Conservation (phyloP, 2,329 filamentous ascomycete species). For the Myriosclerotinia scirpicola region DNA sequence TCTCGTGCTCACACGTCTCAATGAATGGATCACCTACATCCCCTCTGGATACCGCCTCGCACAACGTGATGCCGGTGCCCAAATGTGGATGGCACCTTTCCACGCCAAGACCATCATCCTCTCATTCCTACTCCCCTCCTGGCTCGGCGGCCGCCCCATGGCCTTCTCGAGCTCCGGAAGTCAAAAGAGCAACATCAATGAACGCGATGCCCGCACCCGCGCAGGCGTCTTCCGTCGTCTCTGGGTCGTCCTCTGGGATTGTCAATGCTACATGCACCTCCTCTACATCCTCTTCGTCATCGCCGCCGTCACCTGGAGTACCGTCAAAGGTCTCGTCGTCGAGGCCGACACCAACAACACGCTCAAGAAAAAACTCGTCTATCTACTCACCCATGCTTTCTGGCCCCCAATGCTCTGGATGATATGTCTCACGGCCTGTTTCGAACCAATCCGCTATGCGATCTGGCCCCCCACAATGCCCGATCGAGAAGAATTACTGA, state of each 20-base stretch:
- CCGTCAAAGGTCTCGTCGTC: slow-evolving; percentile 44
- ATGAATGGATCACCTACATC: slow-evolving; percentile 58
- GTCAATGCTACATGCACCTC: slow-evolving; percentile 54
- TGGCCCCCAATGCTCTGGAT: slow-evolving; percentile 60
- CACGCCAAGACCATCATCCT: slow-evolving; percentile 58
- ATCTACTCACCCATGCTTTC: slow-evolving; percentile 59
- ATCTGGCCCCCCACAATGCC: slow-evolving; percentile 59
- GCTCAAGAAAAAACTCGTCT: slow-evolving; percentile 39
- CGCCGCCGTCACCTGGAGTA: slow-evolving; percentile 43
- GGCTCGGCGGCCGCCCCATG: slow-evolving; percentile 58
- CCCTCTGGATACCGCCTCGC: slow-evolving; percentile 60
- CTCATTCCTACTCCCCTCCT: slow-evolving; percentile 57
- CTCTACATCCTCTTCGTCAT: slow-evolving; percentile 47
- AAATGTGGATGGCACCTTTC: slow-evolving; percentile 64
- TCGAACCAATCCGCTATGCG: slow-evolving; percentile 59
- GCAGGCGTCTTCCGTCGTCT: slow-evolving; percentile 55
- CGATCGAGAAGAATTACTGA: slow-evolving; percentile 56
- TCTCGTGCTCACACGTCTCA: slow-evolving; percentile 53
- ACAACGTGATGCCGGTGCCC: slow-evolving; percentile 55
- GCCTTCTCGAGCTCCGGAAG: slow-evolving; percentile 63
- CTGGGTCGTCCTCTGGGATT: slow-evolving; percentile 55
- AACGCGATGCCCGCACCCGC: slow-evolving; percentile 53
- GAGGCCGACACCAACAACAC: slow-evolving; percentile 52
- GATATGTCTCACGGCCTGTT: slow-evolving; percentile 39
- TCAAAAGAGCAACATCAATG: slow-evolving; percentile 55